A percentile compares a stretch with the other conserved stretches of the same genome.
Evolutionary conservation across 202 grass and related monocot species (phyloP).

Genomic region (Saccharum hybrid): DNA sequence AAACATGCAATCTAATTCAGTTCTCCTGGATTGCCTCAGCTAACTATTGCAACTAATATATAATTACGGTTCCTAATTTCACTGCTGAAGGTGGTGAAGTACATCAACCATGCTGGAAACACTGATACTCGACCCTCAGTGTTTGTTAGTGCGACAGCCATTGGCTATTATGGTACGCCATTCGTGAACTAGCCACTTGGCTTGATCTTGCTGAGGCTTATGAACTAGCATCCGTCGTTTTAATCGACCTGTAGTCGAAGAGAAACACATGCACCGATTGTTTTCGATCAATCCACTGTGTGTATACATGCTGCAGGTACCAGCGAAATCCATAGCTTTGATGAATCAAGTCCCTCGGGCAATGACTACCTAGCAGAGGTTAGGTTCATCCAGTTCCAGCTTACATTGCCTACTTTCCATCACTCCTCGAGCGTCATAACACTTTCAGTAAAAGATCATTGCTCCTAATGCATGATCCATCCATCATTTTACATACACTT

Average conservation of each 20-base stretch:
- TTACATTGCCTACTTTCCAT: background rate
- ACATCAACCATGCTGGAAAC: slow-evolving; percentile 63
- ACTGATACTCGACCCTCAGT: slow-evolving; percentile 60
- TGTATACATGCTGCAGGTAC: slow-evolving; percentile 55
- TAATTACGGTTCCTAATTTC: background rate
- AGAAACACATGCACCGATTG: background rate
- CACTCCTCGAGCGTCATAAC: background rate
- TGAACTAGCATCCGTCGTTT: background rate
- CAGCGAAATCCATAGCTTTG: slow-evolving; percentile 76
- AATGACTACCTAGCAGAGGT: slow-evolving; percentile 91
- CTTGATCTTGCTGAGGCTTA: background rate
- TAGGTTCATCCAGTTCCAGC: background rate
- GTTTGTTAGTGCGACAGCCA: slow-evolving; percentile 88
- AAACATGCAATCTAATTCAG: background rate
- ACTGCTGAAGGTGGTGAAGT: slow-evolving; percentile 67
- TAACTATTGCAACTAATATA: background rate
- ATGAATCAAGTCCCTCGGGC: slow-evolving; percentile 87
- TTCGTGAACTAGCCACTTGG: background rate
- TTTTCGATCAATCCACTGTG: slow-evolving; percentile 2
- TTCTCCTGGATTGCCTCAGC: background rate
- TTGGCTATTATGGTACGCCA: slow-evolving; percentile 83
- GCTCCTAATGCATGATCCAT: background rate
- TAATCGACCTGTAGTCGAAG: background rate
- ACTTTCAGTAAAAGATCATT: background rate
- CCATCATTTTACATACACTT: background rate